Evolutionary conservation across 2,329 filamentous ascomycete species (phyloP), one percentile per base, ranked within the genome.

Genomic region (Clonostachys rhizophaga): DNA sequence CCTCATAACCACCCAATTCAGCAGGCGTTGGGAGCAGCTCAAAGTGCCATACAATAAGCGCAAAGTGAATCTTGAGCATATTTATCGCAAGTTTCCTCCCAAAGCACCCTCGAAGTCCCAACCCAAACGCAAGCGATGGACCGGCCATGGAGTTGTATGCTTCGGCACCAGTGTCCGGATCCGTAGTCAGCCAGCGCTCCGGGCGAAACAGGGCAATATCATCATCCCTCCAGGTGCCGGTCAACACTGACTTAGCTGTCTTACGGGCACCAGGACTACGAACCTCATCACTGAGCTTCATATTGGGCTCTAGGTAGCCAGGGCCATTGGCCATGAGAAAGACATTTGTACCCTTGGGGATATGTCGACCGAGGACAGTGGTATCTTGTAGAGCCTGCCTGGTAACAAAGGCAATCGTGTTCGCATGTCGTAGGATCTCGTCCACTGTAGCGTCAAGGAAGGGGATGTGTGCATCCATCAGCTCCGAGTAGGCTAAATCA

Each of bases 361-460:
- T 54, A 10, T 49, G 49, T 6, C 49, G 47, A 2, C 65, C 67
- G 1, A 70, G 54, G 0, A 69, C 52, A 2, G 57, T 51, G 1
- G 64, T 66, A 37, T 70, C 66, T 3, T 46, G 20, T 11, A 49
- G 46, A 1, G 66, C 59, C 43, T 60, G 51, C 1, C 66, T 58
- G 1, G 58, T 42, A 1, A 65, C 50, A 3, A 60, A 43, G 1
- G 60, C 48, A 2, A 59, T 58, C 8, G 57, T 54, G 4, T 56
- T 54, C 2, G 56, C 50, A 17, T 54, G 42, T 1, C 69, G 60
- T 1, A 70, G 52, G 1, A 59, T 54, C 47, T 72, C 67, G 45
- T 69, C 65, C 2, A 69, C 50, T 3, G 62, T 55, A 5, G 65
- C 66, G 35, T 70, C 67, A 1, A 70, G 58, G 49, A 67, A 69